Evolutionary conservation across 2,329 filamentous ascomycete species (phyloP).

Genomic region (Claviceps quebecensis): DNA sequence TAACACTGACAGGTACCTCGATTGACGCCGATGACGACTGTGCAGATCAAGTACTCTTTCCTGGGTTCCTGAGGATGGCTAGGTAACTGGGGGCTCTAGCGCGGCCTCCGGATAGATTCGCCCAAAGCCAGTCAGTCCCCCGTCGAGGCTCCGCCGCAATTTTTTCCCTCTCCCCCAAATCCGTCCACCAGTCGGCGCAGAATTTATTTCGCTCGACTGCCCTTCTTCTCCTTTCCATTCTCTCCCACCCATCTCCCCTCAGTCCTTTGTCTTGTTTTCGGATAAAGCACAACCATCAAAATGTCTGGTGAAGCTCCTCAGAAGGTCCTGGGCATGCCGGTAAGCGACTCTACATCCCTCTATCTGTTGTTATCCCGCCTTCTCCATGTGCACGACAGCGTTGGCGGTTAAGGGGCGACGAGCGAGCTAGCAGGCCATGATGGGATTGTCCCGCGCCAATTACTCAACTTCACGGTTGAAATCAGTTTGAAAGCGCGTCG

Average conservation of each 20-base stretch:
- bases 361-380: neutral
- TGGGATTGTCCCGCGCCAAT: slow-evolving; percentile 1
- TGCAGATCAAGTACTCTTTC: neutral
- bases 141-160: slow-evolving; percentile 31
- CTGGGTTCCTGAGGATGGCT: slow-evolving; percentile 7
- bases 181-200: slow-evolving; percentile 29
- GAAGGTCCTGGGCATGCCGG: slow-evolving; percentile 53
- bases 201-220: slow-evolving; percentile 29
- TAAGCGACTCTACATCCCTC: slow-evolving; percentile 27
- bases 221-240: slow-evolving; percentile 27
- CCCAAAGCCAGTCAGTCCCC: slow-evolving; percentile 30
- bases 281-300: slow-evolving; percentile 28
- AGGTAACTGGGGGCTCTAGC: slow-evolving; percentile 12
- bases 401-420: slow-evolving; percentile 11
- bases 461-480: slow-evolving; percentile 10
- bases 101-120: slow-evolving; percentile 38
- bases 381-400: slow-evolving; percentile 16
- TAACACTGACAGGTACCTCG: neutral
- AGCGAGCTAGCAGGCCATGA: neutral
- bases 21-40: neutral
- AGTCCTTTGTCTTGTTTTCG: slow-evolving; percentile 36
- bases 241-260: slow-evolving; percentile 44
- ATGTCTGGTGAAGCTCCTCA: slow-evolving; percentile 42
- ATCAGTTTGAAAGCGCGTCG: neutral
- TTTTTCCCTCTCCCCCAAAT: slow-evolving; percentile 35